phyloP scores from a whole-genome alignment of 2,329 filamentous ascomycete species.

The Dichotomopilus funicola region DNA sequence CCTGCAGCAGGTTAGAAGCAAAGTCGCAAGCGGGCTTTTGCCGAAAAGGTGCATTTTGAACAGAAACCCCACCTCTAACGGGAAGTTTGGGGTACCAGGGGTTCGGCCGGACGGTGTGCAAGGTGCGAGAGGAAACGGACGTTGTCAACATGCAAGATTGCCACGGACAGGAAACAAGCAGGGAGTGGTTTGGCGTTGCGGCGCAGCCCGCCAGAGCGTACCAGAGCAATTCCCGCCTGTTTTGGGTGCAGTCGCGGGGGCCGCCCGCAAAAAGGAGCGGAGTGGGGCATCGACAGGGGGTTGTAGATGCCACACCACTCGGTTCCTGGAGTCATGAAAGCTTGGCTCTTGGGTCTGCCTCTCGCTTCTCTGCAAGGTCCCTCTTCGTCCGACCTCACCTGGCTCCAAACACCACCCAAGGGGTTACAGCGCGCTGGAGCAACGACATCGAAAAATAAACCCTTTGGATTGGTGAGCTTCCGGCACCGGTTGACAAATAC shows the following conservation, averaged over 20 bases:
- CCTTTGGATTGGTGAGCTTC: neutral
- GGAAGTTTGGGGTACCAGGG: too few species aligned
- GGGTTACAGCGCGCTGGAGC: neutral
- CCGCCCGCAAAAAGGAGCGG: slow-evolving; percentile 13
- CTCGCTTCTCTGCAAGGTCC: neutral
- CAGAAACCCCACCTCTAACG: too few species aligned
- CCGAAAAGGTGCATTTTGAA: too few species aligned
- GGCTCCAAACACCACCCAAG: neutral
- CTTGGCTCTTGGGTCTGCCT: neutral
- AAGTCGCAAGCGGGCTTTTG: too few species aligned
- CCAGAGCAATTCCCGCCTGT: slow-evolving; percentile 13
- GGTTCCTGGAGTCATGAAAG: neutral
- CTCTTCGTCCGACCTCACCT: neutral
- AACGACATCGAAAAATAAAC: neutral
- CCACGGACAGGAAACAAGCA: neutral
- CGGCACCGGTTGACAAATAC: neutral
- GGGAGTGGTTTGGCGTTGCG: slow-evolving; percentile 1
- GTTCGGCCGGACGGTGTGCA: too few species aligned
- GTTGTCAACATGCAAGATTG: neutral
- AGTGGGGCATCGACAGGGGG: slow-evolving; percentile 5
- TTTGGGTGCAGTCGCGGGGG: slow-evolving; percentile 3
- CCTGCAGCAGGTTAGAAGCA: too few species aligned
- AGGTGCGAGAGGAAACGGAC: neutral
- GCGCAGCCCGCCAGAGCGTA: slow-evolving; percentile 5
- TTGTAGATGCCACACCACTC: neutral